phyloP scores from a whole-genome alignment of 331 rosid species.

The Dryas integrifolia region DNA sequence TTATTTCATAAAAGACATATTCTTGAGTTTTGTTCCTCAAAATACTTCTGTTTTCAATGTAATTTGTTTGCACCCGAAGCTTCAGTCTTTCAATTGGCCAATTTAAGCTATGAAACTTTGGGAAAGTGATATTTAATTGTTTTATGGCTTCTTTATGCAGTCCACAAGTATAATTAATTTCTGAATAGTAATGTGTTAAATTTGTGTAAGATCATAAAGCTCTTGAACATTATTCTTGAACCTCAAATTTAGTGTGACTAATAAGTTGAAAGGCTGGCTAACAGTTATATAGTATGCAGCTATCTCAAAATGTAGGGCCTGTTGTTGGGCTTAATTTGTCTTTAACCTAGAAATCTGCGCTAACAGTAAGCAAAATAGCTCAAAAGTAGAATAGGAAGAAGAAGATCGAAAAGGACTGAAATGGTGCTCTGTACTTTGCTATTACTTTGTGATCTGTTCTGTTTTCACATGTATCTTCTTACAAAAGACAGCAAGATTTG shows the following conservation, averaged over 20 bases:
- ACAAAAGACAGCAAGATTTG: no score
- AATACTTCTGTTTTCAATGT: background rate
- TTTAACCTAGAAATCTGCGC: background rate
- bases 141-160: slow-evolving; percentile 1
- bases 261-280: background rate
- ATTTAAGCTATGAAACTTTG: background rate
- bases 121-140: background rate
- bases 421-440: no score
- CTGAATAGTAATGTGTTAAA: background rate
- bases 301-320: background rate
- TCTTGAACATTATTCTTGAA: slow-evolving; percentile 1
- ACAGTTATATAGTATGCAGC: background rate
- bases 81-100: background rate
- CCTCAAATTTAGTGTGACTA: background rate
- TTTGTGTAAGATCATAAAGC: slow-evolving; percentile 2
- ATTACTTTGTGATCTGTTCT: no score
- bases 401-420: no score
- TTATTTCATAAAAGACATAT: background rate
- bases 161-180: background rate
- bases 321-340: background rate
- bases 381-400: no score
- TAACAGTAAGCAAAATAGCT: slow-evolving; percentile 41
- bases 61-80: background rate
- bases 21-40: background rate
- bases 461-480: no score